Evolutionary conservation across 1,284 basidiomycete genomes (phyloP).

Genomic region (Ustanciosporium gigantosporum): DNA sequence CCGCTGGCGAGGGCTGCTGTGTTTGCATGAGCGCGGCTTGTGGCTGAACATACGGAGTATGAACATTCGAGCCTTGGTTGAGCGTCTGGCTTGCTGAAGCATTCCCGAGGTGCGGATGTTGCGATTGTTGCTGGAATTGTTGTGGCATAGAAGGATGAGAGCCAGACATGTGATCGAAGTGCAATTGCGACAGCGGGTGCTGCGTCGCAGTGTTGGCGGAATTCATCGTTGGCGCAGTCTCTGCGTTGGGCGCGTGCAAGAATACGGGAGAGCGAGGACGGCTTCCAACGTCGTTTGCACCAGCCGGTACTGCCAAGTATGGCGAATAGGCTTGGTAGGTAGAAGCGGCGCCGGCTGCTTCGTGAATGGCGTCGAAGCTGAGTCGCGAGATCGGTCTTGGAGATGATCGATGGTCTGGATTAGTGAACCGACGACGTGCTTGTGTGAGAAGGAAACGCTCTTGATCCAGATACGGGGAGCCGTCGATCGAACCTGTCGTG

Average conservation of each 20-base stretch:
- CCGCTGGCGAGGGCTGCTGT: neutral
- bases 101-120: too few relatives aligned
- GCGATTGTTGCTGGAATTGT: neutral
- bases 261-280: conserved; percentile 29
- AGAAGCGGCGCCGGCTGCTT: neutral
- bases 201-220: conserved; percentile 9
- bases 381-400: neutral
- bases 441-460: neutral
- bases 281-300: conserved; percentile 5
- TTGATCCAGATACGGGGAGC: neutral
- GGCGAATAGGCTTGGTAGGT: neutral
- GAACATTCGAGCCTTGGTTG: too few relatives aligned
- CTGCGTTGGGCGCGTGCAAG: too few relatives aligned
- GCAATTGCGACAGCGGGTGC: conserved; percentile 9
- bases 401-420: neutral
- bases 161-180: neutral
- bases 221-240: conserved; percentile 14
- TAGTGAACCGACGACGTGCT: neutral
- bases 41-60: neutral
- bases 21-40: neutral
- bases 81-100: too few relatives aligned
- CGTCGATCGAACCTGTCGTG: neutral
- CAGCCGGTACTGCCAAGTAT: neutral
- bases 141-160: too few relatives aligned
- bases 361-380: neutral